These are phyloP conservation scores for Leccinum angustisporum DNA, from an alignment of 1,284 basidiomycete genomes.

Conservation along the genomic window DNA sequence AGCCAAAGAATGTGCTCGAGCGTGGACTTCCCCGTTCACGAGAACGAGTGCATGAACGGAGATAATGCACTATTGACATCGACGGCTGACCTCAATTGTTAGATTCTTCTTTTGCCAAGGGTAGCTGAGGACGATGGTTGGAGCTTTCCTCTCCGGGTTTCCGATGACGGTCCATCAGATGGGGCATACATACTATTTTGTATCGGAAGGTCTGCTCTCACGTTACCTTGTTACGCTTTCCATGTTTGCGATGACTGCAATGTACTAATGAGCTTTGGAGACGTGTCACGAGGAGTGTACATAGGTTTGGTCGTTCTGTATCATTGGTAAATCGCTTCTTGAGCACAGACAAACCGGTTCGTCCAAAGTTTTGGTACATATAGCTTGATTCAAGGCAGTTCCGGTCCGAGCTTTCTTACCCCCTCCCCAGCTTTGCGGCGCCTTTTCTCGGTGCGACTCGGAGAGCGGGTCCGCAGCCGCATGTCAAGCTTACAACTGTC, in stretches of 20 bases:
- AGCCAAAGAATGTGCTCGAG: constrained; percentile 20
- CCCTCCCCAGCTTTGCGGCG: background rate
- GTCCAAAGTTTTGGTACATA: background rate
- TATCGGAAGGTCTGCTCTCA: background rate
- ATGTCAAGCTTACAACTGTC: background rate
- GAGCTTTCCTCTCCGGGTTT: background rate
- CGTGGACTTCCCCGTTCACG: constrained; percentile 2
- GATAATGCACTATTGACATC: constrained; percentile 20
- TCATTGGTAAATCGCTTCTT: background rate
- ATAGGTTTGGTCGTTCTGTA: background rate
- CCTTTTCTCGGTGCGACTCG: background rate
- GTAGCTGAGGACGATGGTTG: background rate
- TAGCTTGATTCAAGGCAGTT: background rate
- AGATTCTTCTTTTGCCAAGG: constrained; percentile 2
- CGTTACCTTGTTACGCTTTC: constrained; percentile 3
- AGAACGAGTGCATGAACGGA: constrained; percentile 1
- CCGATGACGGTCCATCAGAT: background rate
- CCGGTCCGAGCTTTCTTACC: background rate
- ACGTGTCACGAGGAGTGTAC: background rate
- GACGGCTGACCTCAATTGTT: constrained; percentile 7
- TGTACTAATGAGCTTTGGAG: constrained; percentile 7
- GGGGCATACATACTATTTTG: background rate
- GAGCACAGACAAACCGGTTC: background rate
- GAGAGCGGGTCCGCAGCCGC: background rate
- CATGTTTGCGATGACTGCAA: constrained; percentile 16